Evolutionary conservation across 164 flowering plant species (phyloP).

Genomic region (Aristolochia fimbriata): DNA sequence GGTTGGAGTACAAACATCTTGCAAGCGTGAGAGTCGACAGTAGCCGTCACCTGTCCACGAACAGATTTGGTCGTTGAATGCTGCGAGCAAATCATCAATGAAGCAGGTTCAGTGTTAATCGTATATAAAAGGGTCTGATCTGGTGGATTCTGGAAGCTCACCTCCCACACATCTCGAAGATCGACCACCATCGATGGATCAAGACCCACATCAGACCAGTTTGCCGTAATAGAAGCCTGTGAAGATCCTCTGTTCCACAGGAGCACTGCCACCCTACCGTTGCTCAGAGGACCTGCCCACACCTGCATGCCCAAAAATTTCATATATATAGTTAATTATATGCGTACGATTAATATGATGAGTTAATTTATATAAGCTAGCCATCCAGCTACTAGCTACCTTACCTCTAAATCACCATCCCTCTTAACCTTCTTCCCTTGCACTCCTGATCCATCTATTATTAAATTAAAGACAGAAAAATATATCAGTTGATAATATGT

Average conservation of each 20-base stretch:
- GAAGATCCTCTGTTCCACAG: constrained; percentile 62
- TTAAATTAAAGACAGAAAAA: background rate
- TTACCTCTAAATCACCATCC: constrained; percentile 58
- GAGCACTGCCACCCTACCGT: constrained; percentile 36
- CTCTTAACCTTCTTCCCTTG: constrained; percentile 63
- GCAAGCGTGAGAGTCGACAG: constrained; percentile 7
- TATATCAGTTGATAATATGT: background rate
- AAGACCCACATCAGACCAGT: constrained; percentile 50
- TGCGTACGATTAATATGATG: no score
- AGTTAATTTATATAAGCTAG: no score
- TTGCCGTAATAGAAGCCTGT: constrained; percentile 37
- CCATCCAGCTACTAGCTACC: no score
- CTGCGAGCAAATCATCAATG: background rate
- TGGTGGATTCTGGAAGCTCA: constrained; percentile 14
- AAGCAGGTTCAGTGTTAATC: no score
- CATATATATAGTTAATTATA: no score
- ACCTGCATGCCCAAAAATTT: constrained; percentile 40
- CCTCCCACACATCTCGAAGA: constrained; percentile 64
- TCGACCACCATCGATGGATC: constrained; percentile 23
- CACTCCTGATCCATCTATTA: constrained; percentile 57
- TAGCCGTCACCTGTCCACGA: constrained; percentile 5
- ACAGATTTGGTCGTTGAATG: constrained; percentile 1
- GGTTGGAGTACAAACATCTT: constrained; percentile 9
- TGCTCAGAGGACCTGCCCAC: constrained; percentile 66
- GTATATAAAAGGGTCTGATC: no score